A percentile compares a stretch with the other conserved stretches of the same genome.
phyloP scores from a whole-genome alignment of 2,329 filamentous ascomycete genomes.

The Colletotrichum brevisporum region DNA sequence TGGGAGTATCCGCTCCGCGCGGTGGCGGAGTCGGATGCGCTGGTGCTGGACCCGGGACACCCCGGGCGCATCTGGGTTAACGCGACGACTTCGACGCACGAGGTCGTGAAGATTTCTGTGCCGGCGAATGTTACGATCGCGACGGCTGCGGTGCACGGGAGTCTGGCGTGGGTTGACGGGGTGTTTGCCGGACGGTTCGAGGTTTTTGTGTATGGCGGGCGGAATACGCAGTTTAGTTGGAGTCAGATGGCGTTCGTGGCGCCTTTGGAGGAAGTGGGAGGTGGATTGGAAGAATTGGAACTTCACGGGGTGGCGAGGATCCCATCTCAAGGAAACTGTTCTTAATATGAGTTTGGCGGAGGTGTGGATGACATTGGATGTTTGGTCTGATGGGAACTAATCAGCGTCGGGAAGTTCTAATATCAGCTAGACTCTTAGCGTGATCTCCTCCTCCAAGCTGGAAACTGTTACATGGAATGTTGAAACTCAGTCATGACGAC shows the following conservation, averaged over 20 bases:
- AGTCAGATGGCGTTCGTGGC: slow-evolving; percentile 71
- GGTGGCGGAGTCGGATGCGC: slow-evolving; percentile 57
- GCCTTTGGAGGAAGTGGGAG: slow-evolving; percentile 52
- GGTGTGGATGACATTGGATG: too few species aligned
- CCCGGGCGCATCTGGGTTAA: slow-evolving; percentile 69
- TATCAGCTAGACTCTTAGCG: too few species aligned
- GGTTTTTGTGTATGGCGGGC: slow-evolving; percentile 67
- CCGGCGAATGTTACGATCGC: slow-evolving; percentile 55
- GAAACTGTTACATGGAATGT: too few species aligned
- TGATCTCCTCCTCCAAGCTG: too few species aligned
- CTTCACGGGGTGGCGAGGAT: neutral
- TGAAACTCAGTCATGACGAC: too few species aligned
- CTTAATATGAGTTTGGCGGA: neutral
- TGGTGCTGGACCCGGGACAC: slow-evolving; percentile 61
- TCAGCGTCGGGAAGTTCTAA: too few species aligned
- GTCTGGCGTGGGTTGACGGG: slow-evolving; percentile 62
- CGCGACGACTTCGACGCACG: slow-evolving; percentile 59
- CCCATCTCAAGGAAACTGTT: neutral
- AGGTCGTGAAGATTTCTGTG: slow-evolving; percentile 51
- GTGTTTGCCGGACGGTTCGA: slow-evolving; percentile 65
- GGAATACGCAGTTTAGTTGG: slow-evolving; percentile 66
- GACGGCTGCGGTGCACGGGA: slow-evolving; percentile 61
- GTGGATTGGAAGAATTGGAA: slow-evolving; percentile 5
- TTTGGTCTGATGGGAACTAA: too few species aligned
- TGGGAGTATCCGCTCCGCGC: slow-evolving; percentile 64